These are phyloP conservation scores for Torulaspora gathmanii DNA, from an alignment of 805 yeast genomes.

Conservation along the genomic window DNA sequence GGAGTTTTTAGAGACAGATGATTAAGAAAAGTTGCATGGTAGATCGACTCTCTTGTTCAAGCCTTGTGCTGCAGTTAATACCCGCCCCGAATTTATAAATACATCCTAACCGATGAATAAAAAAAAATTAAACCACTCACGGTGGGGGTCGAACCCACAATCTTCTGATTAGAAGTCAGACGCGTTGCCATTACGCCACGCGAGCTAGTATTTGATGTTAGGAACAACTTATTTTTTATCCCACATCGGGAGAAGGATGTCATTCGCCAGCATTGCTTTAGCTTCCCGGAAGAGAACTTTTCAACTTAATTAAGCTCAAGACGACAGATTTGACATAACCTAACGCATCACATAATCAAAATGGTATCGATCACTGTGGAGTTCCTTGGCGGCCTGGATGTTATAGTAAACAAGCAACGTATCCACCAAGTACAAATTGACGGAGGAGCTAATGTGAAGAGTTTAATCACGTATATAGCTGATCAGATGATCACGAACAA, in stretches of 20 bases:
- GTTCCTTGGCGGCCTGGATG: conserved; percentile 77
- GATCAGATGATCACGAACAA: conserved; percentile 52
- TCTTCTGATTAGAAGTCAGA: conserved; percentile 54
- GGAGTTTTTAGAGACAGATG: too few species aligned
- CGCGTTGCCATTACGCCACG: conserved; percentile 56
- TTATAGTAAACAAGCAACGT: conserved; percentile 58
- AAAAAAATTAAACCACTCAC: conserved; percentile 42
- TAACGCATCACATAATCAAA: not conserved
- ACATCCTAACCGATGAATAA: too few species aligned
- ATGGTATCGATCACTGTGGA: conserved; percentile 41
- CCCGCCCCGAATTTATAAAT: too few species aligned
- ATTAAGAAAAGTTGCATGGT: too few species aligned
- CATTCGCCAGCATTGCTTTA: too few species aligned
- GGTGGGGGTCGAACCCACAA: conserved; percentile 55
- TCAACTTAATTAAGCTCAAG: not conserved
- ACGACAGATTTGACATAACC: not conserved
- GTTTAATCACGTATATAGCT: conserved; percentile 53
- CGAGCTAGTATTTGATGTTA: conserved; percentile 34
- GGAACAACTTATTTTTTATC: not conserved
- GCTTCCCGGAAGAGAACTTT: not conserved
- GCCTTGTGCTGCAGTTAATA: too few species aligned
- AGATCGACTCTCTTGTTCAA: too few species aligned
- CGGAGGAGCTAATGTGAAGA: conserved; percentile 40
- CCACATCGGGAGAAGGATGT: too few species aligned
- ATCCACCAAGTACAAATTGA: conserved; percentile 47